Evolutionary conservation across 495 filamentous ascomycete genomes (phyloP), one percentile per base, ranked within the genome.

Genomic region (Xylaria longipes): DNA sequence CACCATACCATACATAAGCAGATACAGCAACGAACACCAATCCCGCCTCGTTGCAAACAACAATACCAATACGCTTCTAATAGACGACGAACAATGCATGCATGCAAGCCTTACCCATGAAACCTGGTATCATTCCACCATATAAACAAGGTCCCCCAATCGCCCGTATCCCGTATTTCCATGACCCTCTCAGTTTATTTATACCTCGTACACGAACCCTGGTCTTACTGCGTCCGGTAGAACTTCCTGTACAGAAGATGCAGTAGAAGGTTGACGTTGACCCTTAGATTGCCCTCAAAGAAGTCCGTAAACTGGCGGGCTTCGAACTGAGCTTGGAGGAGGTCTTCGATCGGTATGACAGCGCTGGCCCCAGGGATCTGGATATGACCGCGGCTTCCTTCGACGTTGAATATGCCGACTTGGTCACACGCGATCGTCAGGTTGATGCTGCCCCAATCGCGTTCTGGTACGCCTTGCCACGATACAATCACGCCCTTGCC

Each of bases 181-280:
- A 9, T 62, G 57, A 41, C 33, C 68, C 56, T 37, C 35, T 20
- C 25, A 25, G n/a, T 33, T 35, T 17, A 25, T 17, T 35, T 58
- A 27, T 22, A 37, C 43, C 27, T 37, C 43, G 20, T 54, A 61
- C 48, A 62, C 62, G 35, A 50, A 52, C 27, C 20, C 45, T 33
- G 2, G 35, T 11, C 35, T 88, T 91, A 91, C 77, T 91, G 89
- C 68, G 92, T 92, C 69, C 91, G 85, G 79, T 98, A 99, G 83
- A 99, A 99, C 84, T 99, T 99, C 88, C 94, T 94, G 85, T 98
- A 97, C 65, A 99, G 86, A 80, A 97, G 83, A 87, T 98, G 95
- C 84, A 99, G 82, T 81, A 99, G 91, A 69, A 98, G 83, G 81
- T 99, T 98, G 72, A 98, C 96, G 80, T 98, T 98, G 72, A 99